phyloP scores from a whole-genome alignment of 1,284 basidiomycete genomes.

The Irpex sp. region DNA sequence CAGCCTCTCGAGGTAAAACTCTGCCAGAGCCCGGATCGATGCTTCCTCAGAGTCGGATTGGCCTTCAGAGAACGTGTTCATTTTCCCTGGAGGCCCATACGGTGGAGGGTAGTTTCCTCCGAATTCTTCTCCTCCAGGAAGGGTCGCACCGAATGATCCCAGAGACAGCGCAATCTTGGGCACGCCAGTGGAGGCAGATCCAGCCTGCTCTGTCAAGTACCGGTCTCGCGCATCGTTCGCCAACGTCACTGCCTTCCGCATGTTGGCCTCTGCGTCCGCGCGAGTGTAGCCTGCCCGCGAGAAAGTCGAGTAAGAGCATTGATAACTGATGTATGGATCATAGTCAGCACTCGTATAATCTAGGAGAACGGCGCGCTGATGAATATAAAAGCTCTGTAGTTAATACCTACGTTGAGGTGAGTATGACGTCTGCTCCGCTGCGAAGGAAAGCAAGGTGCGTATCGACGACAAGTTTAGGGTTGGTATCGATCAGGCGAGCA shows the following conservation, averaged over 20 bases:
- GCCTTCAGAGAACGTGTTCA: conserved; percentile 41
- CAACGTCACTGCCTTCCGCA: conserved; percentile 53
- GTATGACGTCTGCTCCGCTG: conserved; percentile 57
- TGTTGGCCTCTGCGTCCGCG: conserved; percentile 41
- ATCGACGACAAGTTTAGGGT: conserved; percentile 48
- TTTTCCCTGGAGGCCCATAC: conserved; percentile 52
- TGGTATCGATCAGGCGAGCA: conserved; percentile 48
- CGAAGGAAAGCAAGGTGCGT: conserved; percentile 59
- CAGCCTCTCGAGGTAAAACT: conserved; percentile 70
- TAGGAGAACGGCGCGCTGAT: too few relatives aligned
- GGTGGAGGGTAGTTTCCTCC: conserved; percentile 73
- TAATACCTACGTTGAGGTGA: conserved; percentile 56
- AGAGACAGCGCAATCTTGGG: conserved; percentile 63
- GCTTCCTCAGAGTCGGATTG: conserved; percentile 22
- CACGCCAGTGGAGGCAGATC: conserved; percentile 15
- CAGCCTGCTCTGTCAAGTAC: conserved; percentile 25
- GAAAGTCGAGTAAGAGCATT: conserved; percentile 57
- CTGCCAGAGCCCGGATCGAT: conserved; percentile 52
- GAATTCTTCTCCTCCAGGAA: conserved; percentile 70
- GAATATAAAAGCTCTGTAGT: background rate
- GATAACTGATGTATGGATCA: conserved; percentile 44
- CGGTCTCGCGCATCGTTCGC: conserved; percentile 43
- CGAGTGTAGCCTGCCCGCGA: conserved; percentile 45
- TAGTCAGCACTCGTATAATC: too few relatives aligned
- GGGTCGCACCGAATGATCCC: conserved; percentile 71